Conservation (phyloP, 805 yeast genomes). For the Deakozyma indianensis region DNA sequence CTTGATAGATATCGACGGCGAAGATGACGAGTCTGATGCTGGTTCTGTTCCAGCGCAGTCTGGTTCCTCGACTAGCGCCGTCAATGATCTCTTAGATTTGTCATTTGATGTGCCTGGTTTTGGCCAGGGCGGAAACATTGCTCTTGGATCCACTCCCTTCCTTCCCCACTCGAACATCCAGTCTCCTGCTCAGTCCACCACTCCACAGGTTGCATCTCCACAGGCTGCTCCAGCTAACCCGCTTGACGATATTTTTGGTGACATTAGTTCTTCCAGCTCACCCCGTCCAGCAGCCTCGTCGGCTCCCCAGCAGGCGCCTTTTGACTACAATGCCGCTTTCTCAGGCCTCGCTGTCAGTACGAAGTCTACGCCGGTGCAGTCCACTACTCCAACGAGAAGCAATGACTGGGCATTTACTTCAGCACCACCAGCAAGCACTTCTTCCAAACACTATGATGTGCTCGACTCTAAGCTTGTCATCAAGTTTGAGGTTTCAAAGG, state of each 20-base stretch:
- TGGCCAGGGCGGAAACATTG: slow-evolving; percentile 42
- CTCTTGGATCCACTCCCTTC: slow-evolving; percentile 22
- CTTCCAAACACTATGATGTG: slow-evolving; percentile 4
- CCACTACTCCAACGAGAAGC: slow-evolving; percentile 16
- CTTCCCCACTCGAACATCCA: slow-evolving; percentile 13
- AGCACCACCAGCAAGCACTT: slow-evolving; percentile 8
- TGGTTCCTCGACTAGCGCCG: slow-evolving; percentile 24
- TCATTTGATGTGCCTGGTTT: slow-evolving; percentile 32
- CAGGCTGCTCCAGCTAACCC: slow-evolving; percentile 7
- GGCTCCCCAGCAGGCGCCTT: slow-evolving; percentile 2
- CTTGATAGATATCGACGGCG: slow-evolving; percentile 67
- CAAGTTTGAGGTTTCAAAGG: slow-evolving; percentile 28
- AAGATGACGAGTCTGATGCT: slow-evolving; percentile 14
- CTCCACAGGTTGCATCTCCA: not conserved
- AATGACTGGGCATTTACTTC: slow-evolving; percentile 2
- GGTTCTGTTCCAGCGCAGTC: not conserved
- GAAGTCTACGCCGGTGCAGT: slow-evolving; percentile 11
- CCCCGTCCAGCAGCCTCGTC: slow-evolving; percentile 6
- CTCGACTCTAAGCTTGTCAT: slow-evolving; percentile 31
- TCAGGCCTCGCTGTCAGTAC: not conserved
- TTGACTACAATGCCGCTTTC: not conserved
- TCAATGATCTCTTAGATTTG: slow-evolving; percentile 58
- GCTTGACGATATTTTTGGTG: slow-evolving; percentile 3
- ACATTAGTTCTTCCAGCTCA: slow-evolving; percentile 3
- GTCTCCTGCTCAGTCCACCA: slow-evolving; percentile 14